Evolutionary conservation across 768 basidiomycete genomes (phyloP), one percentile per base, ranked within the genome.

Genomic region (Pleurotus platypus): DNA sequence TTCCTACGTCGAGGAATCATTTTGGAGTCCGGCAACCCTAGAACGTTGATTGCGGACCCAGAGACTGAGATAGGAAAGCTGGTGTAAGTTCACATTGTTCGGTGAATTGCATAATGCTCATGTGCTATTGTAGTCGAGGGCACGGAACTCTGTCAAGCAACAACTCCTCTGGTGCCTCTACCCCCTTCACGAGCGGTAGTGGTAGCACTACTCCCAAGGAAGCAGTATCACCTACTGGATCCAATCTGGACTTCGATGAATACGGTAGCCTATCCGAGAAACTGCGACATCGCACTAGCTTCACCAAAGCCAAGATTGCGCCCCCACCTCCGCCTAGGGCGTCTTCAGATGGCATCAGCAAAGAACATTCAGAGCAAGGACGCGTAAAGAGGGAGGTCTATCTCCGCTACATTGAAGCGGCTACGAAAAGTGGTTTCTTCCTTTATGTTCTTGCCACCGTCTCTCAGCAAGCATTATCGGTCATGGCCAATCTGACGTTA

Each of bases 1-100:
- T 92, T 86, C 70, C 71, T 97, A 39, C 86, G 91, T 16, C 83
- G 86, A 20, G 94, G 94, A 12, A 86, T 94, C 65, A 84, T 95
- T 55, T 70, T 92, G 7, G 94, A 96, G 72, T 73, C 69, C 18
- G 91, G 89, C 2, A 74, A 87, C 0, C 94, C 88, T 65, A 69
- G 75, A 11, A 72, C 78, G 16, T 75, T 90, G 8, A 75, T 87
- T 67, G 72, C 70, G 40, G 84, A 90, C 62, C 64, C 78, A 2
- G 79, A 86, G 6, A 79, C 86, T 40, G 85, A 91, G 59, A 66
- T 94, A 46, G 79, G 80, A 65, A 90, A 87, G 66, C 80, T 97
- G 40, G 76, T 94, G 90, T 91, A 65, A 63, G 88, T 71, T 43
- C 6, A 18, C 16, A 9, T 56, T 4, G 12, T 9, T 5, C 3